Conservation (phyloP, 495 filamentous ascomycete genomes). For the Aspergillus egyptiacus region DNA sequence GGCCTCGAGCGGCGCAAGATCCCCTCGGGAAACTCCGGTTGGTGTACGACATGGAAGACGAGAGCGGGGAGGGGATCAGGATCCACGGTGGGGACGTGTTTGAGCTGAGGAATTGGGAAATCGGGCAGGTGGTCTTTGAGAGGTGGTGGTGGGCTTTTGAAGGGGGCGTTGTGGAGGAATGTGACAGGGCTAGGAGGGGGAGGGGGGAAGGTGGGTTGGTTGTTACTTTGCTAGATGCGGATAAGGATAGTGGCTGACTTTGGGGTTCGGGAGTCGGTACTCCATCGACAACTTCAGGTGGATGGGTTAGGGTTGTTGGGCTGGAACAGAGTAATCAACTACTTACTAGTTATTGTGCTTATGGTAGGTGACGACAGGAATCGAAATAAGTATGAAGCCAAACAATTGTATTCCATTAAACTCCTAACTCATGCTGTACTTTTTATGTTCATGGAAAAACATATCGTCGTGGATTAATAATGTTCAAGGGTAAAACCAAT, state of each 20-base stretch:
- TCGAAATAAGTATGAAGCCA: not conserved
- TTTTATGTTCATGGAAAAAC: slow-evolving; percentile 30
- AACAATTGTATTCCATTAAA: slow-evolving; percentile 18
- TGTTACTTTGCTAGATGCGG: too few relatives aligned
- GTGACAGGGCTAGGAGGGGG: not conserved
- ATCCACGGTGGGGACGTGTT: not conserved
- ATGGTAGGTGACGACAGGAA: too few relatives aligned
- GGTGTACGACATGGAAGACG: slow-evolving; percentile 4
- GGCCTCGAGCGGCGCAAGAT: not conserved
- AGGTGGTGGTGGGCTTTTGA: slow-evolving; percentile 7
- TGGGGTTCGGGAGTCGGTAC: too few relatives aligned
- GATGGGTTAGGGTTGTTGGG: too few relatives aligned
- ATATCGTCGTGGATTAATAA: slow-evolving; percentile 27
- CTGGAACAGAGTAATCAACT: too few relatives aligned
- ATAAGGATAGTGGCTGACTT: too few relatives aligned
- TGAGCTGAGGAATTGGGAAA: not conserved
- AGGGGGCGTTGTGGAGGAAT: not conserved
- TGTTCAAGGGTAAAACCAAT: slow-evolving; percentile 8
- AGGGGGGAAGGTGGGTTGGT: not conserved
- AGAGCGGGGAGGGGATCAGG: not conserved
- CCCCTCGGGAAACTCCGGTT: not conserved
- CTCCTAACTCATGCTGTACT: slow-evolving; percentile 32
- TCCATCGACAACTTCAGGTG: too few relatives aligned
- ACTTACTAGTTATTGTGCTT: too few relatives aligned
- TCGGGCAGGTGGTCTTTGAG: not conserved